phyloP scores from a whole-genome alignment of 2,329 filamentous ascomycete genomes.

The Aureobasidium sp. region DNA sequence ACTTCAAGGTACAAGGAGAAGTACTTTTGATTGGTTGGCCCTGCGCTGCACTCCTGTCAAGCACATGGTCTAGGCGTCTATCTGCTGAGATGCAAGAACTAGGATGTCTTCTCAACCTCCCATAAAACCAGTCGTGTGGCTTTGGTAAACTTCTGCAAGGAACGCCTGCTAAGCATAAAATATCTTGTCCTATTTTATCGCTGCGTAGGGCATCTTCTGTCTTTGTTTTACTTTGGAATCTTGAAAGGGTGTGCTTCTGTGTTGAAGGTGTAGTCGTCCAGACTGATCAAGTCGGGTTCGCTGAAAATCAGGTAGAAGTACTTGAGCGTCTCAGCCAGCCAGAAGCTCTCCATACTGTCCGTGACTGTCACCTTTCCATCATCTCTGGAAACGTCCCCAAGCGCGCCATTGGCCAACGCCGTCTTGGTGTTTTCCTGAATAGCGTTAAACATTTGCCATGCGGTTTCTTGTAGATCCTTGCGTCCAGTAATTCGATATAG shows the following conservation, averaged over 20 bases:
- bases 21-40: neutral
- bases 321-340: constrained; percentile 45
- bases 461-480: constrained; percentile 37
- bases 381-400: constrained; percentile 36
- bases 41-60: neutral
- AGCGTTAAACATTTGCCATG: constrained; percentile 46
- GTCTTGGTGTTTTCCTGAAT: constrained; percentile 39
- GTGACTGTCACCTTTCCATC: constrained; percentile 31
- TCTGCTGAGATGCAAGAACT: constrained; percentile 1
- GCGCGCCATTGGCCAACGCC: constrained; percentile 39
- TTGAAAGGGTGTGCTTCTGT: constrained; percentile 45
- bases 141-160: neutral
- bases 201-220: neutral
- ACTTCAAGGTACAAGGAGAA: neutral
- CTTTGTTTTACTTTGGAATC: neutral
- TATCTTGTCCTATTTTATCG: neutral
- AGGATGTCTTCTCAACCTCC: neutral
- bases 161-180: neutral
- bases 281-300: constrained; percentile 35
- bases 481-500: constrained; percentile 55
- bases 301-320: constrained; percentile 45
- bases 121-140: neutral
- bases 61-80: neutral
- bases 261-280: constrained; percentile 46
- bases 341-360: constrained; percentile 45